phyloP scores from a whole-genome alignment of 2,329 filamentous ascomycete genomes.

The Paecilomyces variotii region DNA sequence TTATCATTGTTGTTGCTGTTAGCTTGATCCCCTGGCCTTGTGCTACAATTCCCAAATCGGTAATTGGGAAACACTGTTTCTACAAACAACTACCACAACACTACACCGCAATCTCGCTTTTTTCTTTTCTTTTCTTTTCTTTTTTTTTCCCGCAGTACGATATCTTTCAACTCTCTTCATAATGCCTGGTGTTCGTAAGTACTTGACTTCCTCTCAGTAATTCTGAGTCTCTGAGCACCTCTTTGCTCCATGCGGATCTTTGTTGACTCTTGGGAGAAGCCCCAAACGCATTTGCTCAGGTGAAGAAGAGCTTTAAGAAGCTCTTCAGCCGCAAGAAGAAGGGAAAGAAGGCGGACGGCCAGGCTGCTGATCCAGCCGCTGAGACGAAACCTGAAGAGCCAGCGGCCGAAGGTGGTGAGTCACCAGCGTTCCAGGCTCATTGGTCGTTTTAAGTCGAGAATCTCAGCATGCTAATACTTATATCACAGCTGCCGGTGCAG shows the following conservation, averaged over 20 bases:
- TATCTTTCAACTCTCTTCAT: conserved; percentile 4
- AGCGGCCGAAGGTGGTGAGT: not conserved
- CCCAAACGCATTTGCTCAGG: conserved; percentile 21
- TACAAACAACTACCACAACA: not conserved
- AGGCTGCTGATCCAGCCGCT: conserved; percentile 5
- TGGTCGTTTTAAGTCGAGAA: not conserved
- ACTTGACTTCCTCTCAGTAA: not conserved
- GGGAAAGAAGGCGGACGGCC: conserved; percentile 6
- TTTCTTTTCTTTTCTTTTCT: not conserved
- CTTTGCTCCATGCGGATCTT: not conserved
- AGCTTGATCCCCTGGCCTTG: not conserved
- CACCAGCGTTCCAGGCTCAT: not conserved
- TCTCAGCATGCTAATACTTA: not conserved
- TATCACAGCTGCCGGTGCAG: not conserved
- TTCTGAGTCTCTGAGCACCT: not conserved
- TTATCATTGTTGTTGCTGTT: not conserved
- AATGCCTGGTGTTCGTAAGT: conserved; percentile 30
- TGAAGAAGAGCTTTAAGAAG: conserved; percentile 26
- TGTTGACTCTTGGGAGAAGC: conserved; percentile 10
- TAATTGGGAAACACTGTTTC: not conserved
- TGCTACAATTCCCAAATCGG: not conserved
- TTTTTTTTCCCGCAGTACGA: not conserved
- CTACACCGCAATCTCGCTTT: not conserved
- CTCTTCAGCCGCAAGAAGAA: conserved; percentile 27
- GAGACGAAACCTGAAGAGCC: not conserved